Evolutionary conservation across 805 yeast genomes (phyloP).

Genomic region (Ogataea methanolica): DNA sequence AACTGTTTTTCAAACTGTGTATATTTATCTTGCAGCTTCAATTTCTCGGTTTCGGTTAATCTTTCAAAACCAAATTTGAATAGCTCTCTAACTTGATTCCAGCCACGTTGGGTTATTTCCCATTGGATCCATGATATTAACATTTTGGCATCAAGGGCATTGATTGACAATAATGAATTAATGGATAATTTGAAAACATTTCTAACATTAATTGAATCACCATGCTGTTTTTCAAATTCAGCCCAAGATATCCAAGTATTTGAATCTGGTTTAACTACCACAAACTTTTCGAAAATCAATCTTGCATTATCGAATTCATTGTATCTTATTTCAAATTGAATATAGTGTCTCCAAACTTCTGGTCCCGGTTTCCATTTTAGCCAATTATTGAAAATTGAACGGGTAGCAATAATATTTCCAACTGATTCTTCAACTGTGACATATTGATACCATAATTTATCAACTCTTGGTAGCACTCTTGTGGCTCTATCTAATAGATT

Average conservation of each 20-base stretch:
- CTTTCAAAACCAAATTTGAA: slow-evolving; percentile 46
- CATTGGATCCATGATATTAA: slow-evolving; percentile 59
- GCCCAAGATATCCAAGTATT: slow-evolving; percentile 76
- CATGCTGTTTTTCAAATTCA: slow-evolving; percentile 56
- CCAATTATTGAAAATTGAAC: slow-evolving; percentile 77
- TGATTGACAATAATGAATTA: slow-evolving; percentile 40
- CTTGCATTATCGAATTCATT: slow-evolving; percentile 49
- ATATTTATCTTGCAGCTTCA: slow-evolving; percentile 37
- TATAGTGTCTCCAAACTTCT: slow-evolving; percentile 70
- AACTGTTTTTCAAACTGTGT: slow-evolving; percentile 61
- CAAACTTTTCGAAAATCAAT: slow-evolving; percentile 51
- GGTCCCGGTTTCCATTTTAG: slow-evolving; percentile 63
- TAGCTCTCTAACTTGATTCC: slow-evolving; percentile 59
- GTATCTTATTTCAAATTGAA: slow-evolving; percentile 69
- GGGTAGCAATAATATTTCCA: slow-evolving; percentile 55
- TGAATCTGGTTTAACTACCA: slow-evolving; percentile 46
- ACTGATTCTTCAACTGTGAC: slow-evolving; percentile 78
- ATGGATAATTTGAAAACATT: slow-evolving; percentile 64
- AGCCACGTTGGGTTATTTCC: slow-evolving; percentile 59
- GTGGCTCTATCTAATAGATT: slow-evolving; percentile 79
- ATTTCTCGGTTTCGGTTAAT: slow-evolving; percentile 28
- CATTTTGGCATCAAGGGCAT: slow-evolving; percentile 35
- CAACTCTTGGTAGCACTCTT: slow-evolving; percentile 67
- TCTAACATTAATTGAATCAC: slow-evolving; percentile 44
- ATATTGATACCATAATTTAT: slow-evolving; percentile 83